phyloP scores from a whole-genome alignment of 83 land plant species.

The Diphasiastrum complanatum region DNA sequence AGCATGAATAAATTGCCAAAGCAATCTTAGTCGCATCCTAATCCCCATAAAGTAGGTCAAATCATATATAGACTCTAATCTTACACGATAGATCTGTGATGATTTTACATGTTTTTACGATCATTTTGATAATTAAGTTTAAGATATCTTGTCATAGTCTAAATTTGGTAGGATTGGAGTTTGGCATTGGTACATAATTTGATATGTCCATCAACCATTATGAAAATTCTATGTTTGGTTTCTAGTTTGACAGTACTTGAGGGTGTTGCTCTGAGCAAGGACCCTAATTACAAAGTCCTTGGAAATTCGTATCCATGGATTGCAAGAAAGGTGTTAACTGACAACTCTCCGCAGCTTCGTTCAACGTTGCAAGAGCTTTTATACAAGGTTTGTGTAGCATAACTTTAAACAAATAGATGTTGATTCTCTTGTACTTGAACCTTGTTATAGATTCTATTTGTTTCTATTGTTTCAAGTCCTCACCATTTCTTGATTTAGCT shows the following conservation, averaged over 20 bases:
- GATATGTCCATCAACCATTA: not conserved
- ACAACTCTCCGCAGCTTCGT: conserved; percentile 68
- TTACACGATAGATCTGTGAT: too few species aligned
- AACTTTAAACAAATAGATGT: conserved; percentile 6
- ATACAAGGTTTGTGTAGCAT: conserved; percentile 48
- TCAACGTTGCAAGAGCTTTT: conserved; percentile 66
- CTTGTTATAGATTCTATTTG: not conserved
- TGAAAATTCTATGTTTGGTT: conserved; percentile 1
- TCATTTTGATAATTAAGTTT: too few species aligned
- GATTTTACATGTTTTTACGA: too few species aligned
- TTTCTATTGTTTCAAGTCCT: not conserved
- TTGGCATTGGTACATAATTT: not conserved
- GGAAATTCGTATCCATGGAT: conserved; percentile 98
- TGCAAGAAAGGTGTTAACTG: conserved; percentile 89
- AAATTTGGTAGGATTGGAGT: not conserved
- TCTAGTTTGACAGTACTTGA: conserved; percentile 90
- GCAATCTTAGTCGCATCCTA: too few species aligned
- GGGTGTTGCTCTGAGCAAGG: conserved; percentile 73
- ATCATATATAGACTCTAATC: too few species aligned
- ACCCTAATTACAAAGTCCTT: conserved; percentile 91
- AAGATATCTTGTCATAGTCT: too few species aligned
- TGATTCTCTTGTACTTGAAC: conserved; percentile 1
- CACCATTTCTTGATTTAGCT: not conserved
- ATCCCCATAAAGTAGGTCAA: too few species aligned
- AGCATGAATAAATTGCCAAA: too few species aligned